These are phyloP conservation scores for Diaporthe sp. DNA, from an alignment of 2,329 filamentous ascomycete genomes.

Conservation along the genomic window DNA sequence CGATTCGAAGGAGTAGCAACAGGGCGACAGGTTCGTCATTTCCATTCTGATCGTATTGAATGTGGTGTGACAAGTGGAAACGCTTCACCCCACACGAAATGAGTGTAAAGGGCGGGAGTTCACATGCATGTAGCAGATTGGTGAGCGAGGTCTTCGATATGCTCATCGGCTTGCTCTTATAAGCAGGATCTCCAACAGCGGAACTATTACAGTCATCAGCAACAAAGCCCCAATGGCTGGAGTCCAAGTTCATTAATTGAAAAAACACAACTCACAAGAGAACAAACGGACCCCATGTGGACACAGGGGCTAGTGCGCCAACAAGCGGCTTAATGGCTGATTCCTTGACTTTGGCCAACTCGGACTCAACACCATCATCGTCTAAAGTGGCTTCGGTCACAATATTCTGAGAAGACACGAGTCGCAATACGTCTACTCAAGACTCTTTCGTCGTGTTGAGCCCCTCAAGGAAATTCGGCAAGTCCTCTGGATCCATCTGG, in stretches of 20 bases:
- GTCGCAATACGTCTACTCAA: background rate
- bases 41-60: conserved; percentile 1
- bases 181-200: conserved; percentile 16
- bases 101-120: conserved; percentile 7
- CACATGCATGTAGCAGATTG: background rate
- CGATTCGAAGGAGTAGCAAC: conserved; percentile 16
- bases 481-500: conserved; percentile 29
- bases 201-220: background rate
- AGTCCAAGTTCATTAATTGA: rapidly evolving
- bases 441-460: conserved; percentile 3
- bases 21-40: conserved; percentile 13
- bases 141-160: background rate
- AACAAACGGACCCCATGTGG: background rate
- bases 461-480: background rate
- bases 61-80: conserved; percentile 35
- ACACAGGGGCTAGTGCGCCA: rapidly evolving
- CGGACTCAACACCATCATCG: background rate
- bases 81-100: background rate
- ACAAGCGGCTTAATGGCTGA: background rate
- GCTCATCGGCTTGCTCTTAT: conserved; percentile 1
- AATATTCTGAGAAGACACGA: background rate
- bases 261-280: conserved; percentile 10
- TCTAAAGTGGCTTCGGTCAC: conserved; percentile 3
- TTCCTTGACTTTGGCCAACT: background rate
- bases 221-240: too few species aligned